Evolutionary conservation across 345 rosid species (phyloP).

Genomic region (Jatropha curcas): DNA sequence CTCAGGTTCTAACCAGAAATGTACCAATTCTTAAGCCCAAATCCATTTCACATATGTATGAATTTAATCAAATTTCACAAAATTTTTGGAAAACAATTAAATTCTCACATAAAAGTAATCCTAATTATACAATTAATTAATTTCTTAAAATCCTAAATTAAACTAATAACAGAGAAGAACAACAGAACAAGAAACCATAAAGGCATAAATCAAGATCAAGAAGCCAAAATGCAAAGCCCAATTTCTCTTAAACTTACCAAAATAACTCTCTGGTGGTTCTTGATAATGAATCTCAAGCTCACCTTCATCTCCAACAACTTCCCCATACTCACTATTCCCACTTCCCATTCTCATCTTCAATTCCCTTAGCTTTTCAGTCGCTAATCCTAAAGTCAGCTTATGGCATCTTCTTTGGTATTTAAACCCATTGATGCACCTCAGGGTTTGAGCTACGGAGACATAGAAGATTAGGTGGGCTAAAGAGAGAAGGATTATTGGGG

Average conservation of each 20-base stretch:
- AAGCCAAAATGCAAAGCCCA: conserved; percentile 95
- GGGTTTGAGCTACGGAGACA: conserved; percentile 87
- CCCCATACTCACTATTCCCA: conserved; percentile 39
- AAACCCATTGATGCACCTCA: conserved; percentile 93
- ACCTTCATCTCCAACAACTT: conserved; percentile 40
- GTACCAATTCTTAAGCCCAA: not conserved
- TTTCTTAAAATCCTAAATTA: not conserved
- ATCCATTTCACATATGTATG: too few species aligned
- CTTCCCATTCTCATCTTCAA: conserved; percentile 52
- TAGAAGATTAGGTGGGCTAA: conserved; percentile 89
- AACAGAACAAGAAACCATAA: conserved; percentile 80
- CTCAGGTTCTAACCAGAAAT: not conserved
- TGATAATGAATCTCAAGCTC: conserved; percentile 96
- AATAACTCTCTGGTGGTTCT: conserved; percentile 91
- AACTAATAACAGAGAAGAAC: conserved; percentile 75
- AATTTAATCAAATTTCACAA: not conserved
- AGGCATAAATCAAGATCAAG: conserved; percentile 74
- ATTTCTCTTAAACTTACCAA: conserved; percentile 92
- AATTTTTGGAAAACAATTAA: not conserved
- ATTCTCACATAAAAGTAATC: too few species aligned
- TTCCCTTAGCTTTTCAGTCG: conserved; percentile 86
- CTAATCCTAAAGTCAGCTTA: conserved; percentile 89
- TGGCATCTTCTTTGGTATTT: conserved; percentile 98
- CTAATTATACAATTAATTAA: not conserved
- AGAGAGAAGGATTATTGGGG: conserved; percentile 70